Base-by-base conservation (phyloP, 2,329 filamentous ascomycete species). In the Fusarium bactridioides region DNA sequence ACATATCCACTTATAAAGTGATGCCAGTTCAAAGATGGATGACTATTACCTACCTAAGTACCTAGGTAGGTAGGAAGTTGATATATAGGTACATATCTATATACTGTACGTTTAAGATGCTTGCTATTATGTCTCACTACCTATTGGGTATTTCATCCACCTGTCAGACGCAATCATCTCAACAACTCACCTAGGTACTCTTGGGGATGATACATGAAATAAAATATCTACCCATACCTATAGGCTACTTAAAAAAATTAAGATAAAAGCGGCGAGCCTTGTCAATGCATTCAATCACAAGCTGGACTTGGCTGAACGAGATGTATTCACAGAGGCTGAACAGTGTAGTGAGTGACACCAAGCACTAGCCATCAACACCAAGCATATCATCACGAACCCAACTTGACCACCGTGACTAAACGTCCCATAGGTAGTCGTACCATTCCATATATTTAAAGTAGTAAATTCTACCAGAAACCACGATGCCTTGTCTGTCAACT, bases 371-470 rank as follows among this genome's bases (percentile, higher is more conserved):
- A 18, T 27, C 44, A 64, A 69, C 51, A 69, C 35, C 44, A 58
- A 29, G 21, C 58, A 69, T n/a, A 64, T 21, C n/a, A 64, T 69
- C 58, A 64, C 66, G 35, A 69, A 53, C 66, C 29, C 9, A 38
- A 47, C 11, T 33, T 16, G 4, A n/a, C 13, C 31, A 9, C 29
- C 5, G 56, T 70, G 68, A 70, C 66, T 67, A 50, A 21, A 25
- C 23, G 31, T 31, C 25, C 16, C 15, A 25, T 8, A 25, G 13
- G 16, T 11, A n/a, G 11, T 50, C 25, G 18, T 38, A 13, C 15
- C 6, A 11, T 44, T 45, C 3, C 4, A 38, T 44, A 19, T 67
- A 56, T 44, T 61, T 66, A 61, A 66, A 33, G 7, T 16, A 43
- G 15, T 19, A 5, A 27, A 23, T n/a, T 16, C 21, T 19, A 10